Evolutionary conservation across 140 eudicot genomes (phyloP), one percentile per base, ranked within the genome.

Genomic region (Oenanthe javanica): DNA sequence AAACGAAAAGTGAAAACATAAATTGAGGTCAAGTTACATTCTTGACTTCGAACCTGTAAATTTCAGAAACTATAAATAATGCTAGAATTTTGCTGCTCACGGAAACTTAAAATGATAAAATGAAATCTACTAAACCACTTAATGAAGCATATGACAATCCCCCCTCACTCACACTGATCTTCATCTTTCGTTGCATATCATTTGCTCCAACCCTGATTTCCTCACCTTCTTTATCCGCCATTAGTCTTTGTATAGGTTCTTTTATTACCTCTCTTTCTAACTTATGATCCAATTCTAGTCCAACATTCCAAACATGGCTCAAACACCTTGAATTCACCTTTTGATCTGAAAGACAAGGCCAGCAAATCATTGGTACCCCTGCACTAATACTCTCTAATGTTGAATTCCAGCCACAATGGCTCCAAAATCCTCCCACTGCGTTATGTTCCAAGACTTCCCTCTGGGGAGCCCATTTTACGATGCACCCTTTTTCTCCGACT

Each of bases 381-480:
- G 76, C 76, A 71, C 23, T 71, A 6, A 71, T 13, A 71, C 48
- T 71, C 40, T 40, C 76, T 50, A 31, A 6, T 15, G 23, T 71
- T 2, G 76, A 71, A 40, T 71, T 71, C 76, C 76, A 71, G 45
- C 76, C 76, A 40, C 76, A 71, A 38, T 71, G 76, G 23, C 76
- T 71, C 76, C 76, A 71, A 38, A 71, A 71, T 14, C 76, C 76
- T 71, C 76, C 76, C n/a, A 71, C 76, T 40, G 76, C 76, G 13
- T 71, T 40, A 38, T 71, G 76, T 40, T 15, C 76, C 76, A 71
- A 42, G 48, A 71, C 76, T 14, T 71, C 50, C 50, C 18, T 71
- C 16, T 71, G 76, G 9, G 77, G 77, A 18, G 77, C 54, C 77
- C 77, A 72, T 21, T 72, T 72, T 6, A 72, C 77, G 2, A 74